Evolutionary conservation across 2,329 filamentous ascomycete genomes (phyloP).

Genomic region (Fusarium citri): DNA sequence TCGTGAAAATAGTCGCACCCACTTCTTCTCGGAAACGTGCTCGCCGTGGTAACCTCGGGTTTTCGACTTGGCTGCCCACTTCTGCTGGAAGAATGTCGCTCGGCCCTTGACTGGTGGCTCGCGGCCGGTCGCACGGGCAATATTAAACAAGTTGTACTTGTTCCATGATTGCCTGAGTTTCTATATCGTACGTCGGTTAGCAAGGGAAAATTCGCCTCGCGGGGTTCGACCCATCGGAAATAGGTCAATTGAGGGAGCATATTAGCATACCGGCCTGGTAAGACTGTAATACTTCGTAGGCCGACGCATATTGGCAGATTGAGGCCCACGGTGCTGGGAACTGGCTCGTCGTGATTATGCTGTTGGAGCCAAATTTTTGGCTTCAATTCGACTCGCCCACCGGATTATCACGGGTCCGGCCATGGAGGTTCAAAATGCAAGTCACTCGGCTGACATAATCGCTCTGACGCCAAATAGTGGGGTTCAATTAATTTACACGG

Average conservation of each 20-base stretch:
- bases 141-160: conserved; percentile 96
- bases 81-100: conserved; percentile 95
- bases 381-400: conserved; percentile 33
- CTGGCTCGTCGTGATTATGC: conserved; percentile 43
- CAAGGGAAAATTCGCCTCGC: conserved; percentile 18
- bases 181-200: conserved; percentile 59
- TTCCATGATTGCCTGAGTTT: conserved; percentile 97
- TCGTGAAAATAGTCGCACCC: conserved; percentile 91
- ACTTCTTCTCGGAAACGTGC: conserved; percentile 91
- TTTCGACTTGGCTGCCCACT: conserved; percentile 90
- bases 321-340: conserved; percentile 43
- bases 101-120: conserved; percentile 48
- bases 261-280: conserved; percentile 68
- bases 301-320: conserved; percentile 63
- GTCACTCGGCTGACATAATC: conserved; percentile 41
- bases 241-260: not conserved
- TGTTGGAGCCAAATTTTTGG: conserved; percentile 50
- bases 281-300: conserved; percentile 74
- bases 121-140: conserved; percentile 59
- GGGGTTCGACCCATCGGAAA: not conserved
- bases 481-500: conserved; percentile 6
- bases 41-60: conserved; percentile 94
- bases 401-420: conserved; percentile 49
- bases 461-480: conserved; percentile 21
- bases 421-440: conserved; percentile 2